A percentile compares a stretch with the other conserved stretches of the same genome.
Conservation (phyloP, 2,329 filamentous ascomycete species). For the Phialophora verrucosa region DNA sequence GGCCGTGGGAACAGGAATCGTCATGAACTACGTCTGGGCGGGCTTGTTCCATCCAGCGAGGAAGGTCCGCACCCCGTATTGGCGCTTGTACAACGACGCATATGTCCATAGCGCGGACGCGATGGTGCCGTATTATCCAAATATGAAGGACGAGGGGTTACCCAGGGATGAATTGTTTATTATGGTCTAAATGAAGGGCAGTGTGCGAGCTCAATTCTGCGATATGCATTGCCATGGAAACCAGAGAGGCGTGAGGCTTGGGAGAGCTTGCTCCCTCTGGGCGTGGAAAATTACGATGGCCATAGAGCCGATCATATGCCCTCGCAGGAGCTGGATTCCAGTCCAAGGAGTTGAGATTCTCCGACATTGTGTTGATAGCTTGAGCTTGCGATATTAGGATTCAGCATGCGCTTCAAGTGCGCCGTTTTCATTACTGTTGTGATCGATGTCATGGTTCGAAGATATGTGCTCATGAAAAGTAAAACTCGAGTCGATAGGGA, state of each 20-base stretch:
- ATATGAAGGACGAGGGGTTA: constrained; percentile 78
- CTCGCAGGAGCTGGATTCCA: neutral
- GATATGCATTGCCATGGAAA: no score
- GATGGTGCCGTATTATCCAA: constrained; percentile 96
- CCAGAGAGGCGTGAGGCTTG: no score
- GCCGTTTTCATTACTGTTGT: no score
- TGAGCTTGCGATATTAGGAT: neutral
- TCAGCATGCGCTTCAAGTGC: neutral
- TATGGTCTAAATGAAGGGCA: constrained; percentile 58
- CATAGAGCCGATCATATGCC: neutral
- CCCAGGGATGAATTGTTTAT: constrained; percentile 82
- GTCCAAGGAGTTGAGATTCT: neutral
- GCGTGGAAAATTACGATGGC: no score
- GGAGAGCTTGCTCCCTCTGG: no score
- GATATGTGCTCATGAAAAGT: neutral
- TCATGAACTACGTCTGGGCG: constrained; percentile 98
- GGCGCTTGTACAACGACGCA: constrained; percentile 94
- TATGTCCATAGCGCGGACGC: constrained; percentile 93
- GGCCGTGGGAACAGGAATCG: constrained; percentile 86
- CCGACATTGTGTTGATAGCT: constrained; percentile 8
- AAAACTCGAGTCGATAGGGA: no score
- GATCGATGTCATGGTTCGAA: neutral
- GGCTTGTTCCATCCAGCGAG: constrained; percentile 95
- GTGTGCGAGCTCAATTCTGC: neutral
- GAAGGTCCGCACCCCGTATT: constrained; percentile 93